phyloP scores from a whole-genome alignment of 345 rosid species.

The Arabidopsis suecica region DNA sequence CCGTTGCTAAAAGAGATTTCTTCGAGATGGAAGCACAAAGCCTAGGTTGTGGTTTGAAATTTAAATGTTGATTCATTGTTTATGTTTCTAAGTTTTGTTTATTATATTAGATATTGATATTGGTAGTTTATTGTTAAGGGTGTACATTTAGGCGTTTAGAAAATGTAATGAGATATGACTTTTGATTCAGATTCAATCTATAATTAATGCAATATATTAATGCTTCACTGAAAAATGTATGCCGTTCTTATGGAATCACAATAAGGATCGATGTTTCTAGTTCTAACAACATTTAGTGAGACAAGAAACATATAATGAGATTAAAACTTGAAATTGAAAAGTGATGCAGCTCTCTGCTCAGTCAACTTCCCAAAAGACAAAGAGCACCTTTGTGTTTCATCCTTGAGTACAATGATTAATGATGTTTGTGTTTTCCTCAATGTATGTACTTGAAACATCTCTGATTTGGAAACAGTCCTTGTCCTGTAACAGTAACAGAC shows the following conservation, averaged over 20 bases:
- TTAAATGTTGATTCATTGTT: background rate
- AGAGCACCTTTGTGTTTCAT: background rate
- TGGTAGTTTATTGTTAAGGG: background rate
- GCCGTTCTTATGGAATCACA: background rate
- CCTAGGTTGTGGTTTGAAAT: background rate
- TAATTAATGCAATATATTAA: too few relatives aligned
- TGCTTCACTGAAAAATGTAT: background rate
- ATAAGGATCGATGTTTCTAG: background rate
- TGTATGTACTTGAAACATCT: background rate
- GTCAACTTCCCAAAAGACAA: background rate
- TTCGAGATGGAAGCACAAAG: background rate
- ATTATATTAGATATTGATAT: background rate
- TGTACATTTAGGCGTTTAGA: background rate
- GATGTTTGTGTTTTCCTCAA: background rate
- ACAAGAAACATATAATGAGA: too few relatives aligned
- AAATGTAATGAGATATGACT: background rate
- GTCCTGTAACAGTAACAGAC: background rate
- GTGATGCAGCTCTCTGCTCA: too few relatives aligned
- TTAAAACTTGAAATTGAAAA: too few relatives aligned
- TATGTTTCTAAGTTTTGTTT: background rate
- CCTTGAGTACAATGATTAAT: background rate
- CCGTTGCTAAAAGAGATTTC: background rate
- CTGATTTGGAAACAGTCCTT: background rate
- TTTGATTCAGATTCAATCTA: constrained; percentile 5
- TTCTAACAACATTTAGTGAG: background rate